These are phyloP conservation scores for Talaromyces adpressus DNA, from an alignment of 495 filamentous ascomycete genomes.

Conservation along the genomic window DNA sequence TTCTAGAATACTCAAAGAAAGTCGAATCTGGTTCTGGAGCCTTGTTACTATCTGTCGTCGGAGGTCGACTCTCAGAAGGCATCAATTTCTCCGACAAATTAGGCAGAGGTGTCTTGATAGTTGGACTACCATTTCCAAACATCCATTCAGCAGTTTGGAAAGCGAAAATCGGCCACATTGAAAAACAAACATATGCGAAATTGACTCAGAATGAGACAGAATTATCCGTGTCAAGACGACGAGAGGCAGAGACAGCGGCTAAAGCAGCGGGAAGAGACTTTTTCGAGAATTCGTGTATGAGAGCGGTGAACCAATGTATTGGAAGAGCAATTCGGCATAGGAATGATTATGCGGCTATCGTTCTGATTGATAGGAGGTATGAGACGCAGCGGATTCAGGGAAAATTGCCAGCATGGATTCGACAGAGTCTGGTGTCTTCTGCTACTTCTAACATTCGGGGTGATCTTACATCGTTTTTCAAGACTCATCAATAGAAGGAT, in stretches of 20 bases:
- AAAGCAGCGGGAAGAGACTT: slow-evolving; percentile 72
- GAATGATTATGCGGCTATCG: slow-evolving; percentile 82
- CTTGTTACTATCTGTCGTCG: slow-evolving; percentile 86
- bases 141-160: slow-evolving; percentile 85
- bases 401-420: slow-evolving; percentile 90
- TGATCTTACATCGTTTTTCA: slow-evolving; percentile 32
- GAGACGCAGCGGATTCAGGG: slow-evolving; percentile 54
- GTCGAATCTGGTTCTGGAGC: slow-evolving; percentile 65
- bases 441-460: slow-evolving; percentile 19
- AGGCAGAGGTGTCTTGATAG: slow-evolving; percentile 79
- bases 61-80: slow-evolving; percentile 90
- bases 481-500: slow-evolving; percentile 1
- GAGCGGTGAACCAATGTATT: slow-evolving; percentile 94
- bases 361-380: slow-evolving; percentile 79
- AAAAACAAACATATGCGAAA: slow-evolving; percentile 52
- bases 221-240: slow-evolving; percentile 8
- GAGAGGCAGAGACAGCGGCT: slow-evolving; percentile 16
- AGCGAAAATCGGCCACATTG: slow-evolving; percentile 81
- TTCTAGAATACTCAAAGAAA: slow-evolving; percentile 62
- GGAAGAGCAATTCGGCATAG: slow-evolving; percentile 86
- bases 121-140: slow-evolving; percentile 92
- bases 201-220: background rate
- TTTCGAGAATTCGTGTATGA: slow-evolving; percentile 94
- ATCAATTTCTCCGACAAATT: slow-evolving; percentile 96
- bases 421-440: slow-evolving; percentile 29